These are phyloP conservation scores for Boletus tomentosulus DNA, from an alignment of 768 basidiomycete genomes.

Conservation along the genomic window DNA sequence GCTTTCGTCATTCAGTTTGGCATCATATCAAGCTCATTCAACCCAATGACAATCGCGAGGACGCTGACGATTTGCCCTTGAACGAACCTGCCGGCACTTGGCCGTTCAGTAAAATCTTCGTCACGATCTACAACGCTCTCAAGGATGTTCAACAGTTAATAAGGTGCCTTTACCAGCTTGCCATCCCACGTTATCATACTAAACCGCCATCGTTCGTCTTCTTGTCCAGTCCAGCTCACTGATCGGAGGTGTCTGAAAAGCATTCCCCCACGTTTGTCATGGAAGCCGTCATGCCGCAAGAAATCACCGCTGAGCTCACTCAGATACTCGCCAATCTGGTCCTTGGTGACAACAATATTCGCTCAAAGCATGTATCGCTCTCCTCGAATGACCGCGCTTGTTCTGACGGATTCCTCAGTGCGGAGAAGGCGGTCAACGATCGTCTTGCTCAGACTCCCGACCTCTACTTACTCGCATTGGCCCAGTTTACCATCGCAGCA, in stretches of 20 bases:
- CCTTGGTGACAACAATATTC: slow-evolving; percentile 78
- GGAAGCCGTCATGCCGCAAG: slow-evolving; percentile 43
- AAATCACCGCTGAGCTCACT: slow-evolving; percentile 72
- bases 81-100: no score
- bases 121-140: no score
- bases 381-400: neutral
- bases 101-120: no score
- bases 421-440: slow-evolving; percentile 80
- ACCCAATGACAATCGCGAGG: no score
- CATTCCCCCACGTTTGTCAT: no score
- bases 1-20: no score
- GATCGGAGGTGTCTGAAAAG: neutral
- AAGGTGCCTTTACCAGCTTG: neutral
- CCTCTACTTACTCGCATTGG: slow-evolving; percentile 71
- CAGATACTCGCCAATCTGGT: slow-evolving; percentile 87
- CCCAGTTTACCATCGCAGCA: slow-evolving; percentile 72
- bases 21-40: no score
- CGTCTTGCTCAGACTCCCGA: slow-evolving; percentile 74
- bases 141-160: no score
- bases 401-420: slow-evolving; percentile 39
- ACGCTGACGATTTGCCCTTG: no score
- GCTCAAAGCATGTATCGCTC: slow-evolving; percentile 57
- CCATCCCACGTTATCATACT: neutral
- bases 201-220: no score
- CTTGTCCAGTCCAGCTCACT: no score